Percentiles rank a stretch among this genome's conserved stretches.
Conservation (phyloP, 768 basidiomycete species). For the Floccularia luteovirens region DNA sequence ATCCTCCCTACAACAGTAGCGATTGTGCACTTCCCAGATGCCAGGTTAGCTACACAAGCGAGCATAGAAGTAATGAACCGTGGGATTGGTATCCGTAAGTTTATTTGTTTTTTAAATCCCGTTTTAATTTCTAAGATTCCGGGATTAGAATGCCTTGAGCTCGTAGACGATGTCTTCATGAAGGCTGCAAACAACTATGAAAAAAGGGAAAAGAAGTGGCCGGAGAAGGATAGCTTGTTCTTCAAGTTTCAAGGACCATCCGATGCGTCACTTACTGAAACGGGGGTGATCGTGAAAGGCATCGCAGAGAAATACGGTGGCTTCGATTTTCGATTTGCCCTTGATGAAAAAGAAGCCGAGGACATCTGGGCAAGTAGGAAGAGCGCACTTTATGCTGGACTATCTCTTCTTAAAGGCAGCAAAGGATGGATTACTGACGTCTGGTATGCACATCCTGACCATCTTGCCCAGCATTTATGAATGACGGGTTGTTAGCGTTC, state of each 20-base stretch:
- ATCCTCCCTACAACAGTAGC: conserved; percentile 79
- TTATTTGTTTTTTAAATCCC: neutral
- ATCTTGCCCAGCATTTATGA: neutral
- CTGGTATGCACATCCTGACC: conserved; percentile 33
- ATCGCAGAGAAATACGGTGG: conserved; percentile 63
- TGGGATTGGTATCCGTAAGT: conserved; percentile 72
- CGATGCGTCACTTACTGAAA: conserved; percentile 47
- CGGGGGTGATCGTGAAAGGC: conserved; percentile 47
- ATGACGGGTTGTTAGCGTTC: conserved; percentile 31
- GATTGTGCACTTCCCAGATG: conserved; percentile 72
- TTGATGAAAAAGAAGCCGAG: conserved; percentile 53
- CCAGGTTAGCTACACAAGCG: conserved; percentile 67
- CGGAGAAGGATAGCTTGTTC: conserved; percentile 64
- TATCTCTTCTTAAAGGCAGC: conserved; percentile 49
- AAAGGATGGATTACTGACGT: conserved; percentile 73
- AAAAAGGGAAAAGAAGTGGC: conserved; percentile 47
- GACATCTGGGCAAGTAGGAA: conserved; percentile 73
- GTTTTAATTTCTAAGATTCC: neutral
- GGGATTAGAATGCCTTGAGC: conserved; percentile 78
- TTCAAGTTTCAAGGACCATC: conserved; percentile 83
- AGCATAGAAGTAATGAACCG: conserved; percentile 64
- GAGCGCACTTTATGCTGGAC: conserved; percentile 49
- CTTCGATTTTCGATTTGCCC: conserved; percentile 58
- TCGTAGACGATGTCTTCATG: conserved; percentile 71
- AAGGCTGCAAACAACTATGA: conserved; percentile 49